Evolutionary conservation across 805 yeast species (phyloP).

Genomic region (Priceomyces castillae): DNA sequence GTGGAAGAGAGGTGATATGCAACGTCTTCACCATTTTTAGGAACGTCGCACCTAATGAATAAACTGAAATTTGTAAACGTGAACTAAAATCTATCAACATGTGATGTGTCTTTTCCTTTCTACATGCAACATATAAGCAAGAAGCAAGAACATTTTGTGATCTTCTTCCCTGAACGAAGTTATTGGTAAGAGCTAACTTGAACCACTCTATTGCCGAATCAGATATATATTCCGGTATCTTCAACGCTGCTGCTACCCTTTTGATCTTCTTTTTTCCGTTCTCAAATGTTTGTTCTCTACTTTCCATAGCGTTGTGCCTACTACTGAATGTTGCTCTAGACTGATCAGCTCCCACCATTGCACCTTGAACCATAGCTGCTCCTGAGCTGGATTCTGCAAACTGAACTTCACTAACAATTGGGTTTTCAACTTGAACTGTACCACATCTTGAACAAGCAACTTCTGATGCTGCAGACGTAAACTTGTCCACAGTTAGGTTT

Average conservation of each 20-base stretch:
- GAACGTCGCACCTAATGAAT: constrained; percentile 93
- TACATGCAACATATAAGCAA: constrained; percentile 91
- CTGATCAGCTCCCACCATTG: constrained; percentile 88
- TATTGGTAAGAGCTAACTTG: constrained; percentile 76
- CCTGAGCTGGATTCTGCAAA: constrained; percentile 92
- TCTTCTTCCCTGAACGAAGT: constrained; percentile 95
- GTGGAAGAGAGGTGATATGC: constrained; percentile 72
- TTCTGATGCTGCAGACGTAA: constrained; percentile 54
- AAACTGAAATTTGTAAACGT: constrained; percentile 84
- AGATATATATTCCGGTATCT: constrained; percentile 78
- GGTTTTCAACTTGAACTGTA: constrained; percentile 83
- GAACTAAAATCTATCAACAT: constrained; percentile 96
- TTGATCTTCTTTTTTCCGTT: constrained; percentile 79
- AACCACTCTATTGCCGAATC: constrained; percentile 91
- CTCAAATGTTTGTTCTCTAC: constrained; percentile 83
- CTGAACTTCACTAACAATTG: constrained; percentile 92
- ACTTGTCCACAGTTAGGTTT: constrained; percentile 20
- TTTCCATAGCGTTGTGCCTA: constrained; percentile 72
- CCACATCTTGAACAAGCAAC: constrained; percentile 83
- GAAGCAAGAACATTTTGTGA: constrained; percentile 95
- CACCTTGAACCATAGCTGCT: constrained; percentile 94
- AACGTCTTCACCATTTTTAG: constrained; percentile 86
- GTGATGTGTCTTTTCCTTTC: constrained; percentile 86
- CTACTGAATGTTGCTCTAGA: constrained; percentile 66
- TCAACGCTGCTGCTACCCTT: constrained; percentile 74